Percentiles rank a stretch among this genome's conserved stretches.
Conservation (phyloP, 2,329 filamentous ascomycete species). For the Scorias spongiosa region DNA sequence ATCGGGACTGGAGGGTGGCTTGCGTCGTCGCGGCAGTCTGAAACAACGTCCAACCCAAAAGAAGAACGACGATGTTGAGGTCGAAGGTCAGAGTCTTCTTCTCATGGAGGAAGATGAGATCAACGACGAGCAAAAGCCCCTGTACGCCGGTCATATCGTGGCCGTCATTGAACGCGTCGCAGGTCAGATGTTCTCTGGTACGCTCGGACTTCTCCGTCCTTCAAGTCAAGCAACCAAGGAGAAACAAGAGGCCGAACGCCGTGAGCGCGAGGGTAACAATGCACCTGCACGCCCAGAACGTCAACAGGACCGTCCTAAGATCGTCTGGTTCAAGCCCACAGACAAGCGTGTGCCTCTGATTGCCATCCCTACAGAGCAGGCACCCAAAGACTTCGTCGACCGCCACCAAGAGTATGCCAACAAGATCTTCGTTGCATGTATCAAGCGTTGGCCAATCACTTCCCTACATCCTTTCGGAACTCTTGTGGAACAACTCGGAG, state of each 20-base stretch:
- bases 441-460: constrained; percentile 98
- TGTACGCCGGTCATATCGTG: constrained; percentile 93
- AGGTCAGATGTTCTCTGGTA: constrained; percentile 96
- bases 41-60: constrained; percentile 96
- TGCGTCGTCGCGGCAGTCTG: constrained; percentile 85
- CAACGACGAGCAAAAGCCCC: constrained; percentile 91
- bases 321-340: constrained; percentile 99
- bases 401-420: constrained; percentile 96
- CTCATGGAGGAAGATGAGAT: constrained; percentile 98
- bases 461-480: constrained; percentile 98
- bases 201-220: constrained; percentile 79
- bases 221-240: constrained; percentile 98
- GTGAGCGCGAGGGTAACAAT: constrained; percentile 68
- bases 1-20: constrained; percentile 61
- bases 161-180: constrained; percentile 94
- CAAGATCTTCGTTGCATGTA: constrained; percentile 95
- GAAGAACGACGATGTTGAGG: constrained; percentile 99
- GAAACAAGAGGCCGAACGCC: constrained; percentile 94
- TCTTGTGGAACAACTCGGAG: constrained; percentile 87
- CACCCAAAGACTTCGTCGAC: constrained; percentile 93
- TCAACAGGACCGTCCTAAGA: constrained; percentile 94
- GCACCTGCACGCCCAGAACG: constrained; percentile 63
- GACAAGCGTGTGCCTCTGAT: constrained; percentile 97
- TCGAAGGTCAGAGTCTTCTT: constrained; percentile 91
- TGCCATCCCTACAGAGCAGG: constrained; percentile 95